Evolutionary conservation across 2,329 filamentous ascomycete species (phyloP), one percentile per base, ranked within the genome.

Genomic region (Diplodia intermedia): DNA sequence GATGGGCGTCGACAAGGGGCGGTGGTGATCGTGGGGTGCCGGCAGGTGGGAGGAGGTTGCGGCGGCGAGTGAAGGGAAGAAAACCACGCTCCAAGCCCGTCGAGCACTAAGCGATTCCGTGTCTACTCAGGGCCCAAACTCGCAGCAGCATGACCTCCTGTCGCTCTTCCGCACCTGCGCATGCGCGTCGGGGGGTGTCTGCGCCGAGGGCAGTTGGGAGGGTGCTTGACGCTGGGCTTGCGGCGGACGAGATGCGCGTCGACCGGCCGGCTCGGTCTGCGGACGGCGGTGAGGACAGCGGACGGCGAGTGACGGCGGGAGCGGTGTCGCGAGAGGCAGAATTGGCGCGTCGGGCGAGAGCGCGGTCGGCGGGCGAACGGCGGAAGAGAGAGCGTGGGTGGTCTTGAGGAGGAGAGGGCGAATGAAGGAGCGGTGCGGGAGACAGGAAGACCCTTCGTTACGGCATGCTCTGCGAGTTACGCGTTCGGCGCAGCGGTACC

Each of bases 101-200:
- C 50, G 40, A 68, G 66, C 56, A 71, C 74, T 75, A 75, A 75
- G 74, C 74, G 73, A 75, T 72, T 70, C 72, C 72, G 72, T 68
- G 60, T 56, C 57, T 63, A 52, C 47, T 47, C 50, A 57, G 57
- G 52, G 18, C 33, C 50, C 60, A 50, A 50, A 49, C 49, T 31
- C 33, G 50, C 57, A 36, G 50, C 66, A 63, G 66, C 66, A 68
- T 68, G 57, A 56, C 57, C 66, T 53, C 47, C 38, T 56, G 23
- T 56, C 49, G 52, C 47, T 26, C 31, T 14, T 54, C 20, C 49
- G 29, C 55, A 33, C 36, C 36, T 67, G 66, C 56, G 66, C 66
- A 52, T 31, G 20, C 53, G 65, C 54, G 38, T 29, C 40, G 54
- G 55, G 47, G n/a, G 57, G 31, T 60, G 4, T 60, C 43, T 47